Conservation (phyloP, 371 early-diverging fungal genomes). For the Lichtheimia corymbifera region DNA sequence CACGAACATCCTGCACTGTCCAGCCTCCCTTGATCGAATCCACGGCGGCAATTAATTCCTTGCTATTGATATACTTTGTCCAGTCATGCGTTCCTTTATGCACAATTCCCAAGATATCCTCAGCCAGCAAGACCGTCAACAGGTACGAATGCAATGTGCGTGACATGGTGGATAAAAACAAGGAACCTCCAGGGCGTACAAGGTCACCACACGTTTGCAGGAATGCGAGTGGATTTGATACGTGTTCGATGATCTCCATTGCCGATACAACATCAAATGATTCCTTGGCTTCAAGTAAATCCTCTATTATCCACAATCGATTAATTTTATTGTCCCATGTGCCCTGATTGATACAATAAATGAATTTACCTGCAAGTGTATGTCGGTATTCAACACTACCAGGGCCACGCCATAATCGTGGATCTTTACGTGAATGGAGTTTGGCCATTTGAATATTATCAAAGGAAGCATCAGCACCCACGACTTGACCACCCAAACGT, state of each 20-base stretch:
- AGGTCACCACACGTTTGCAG: slow-evolving; percentile 66
- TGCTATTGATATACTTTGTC: slow-evolving; percentile 73
- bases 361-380: slow-evolving; percentile 64
- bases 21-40: slow-evolving; percentile 41
- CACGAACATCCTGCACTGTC: slow-evolving; percentile 46
- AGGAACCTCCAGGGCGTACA: slow-evolving; percentile 65
- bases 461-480: slow-evolving; percentile 85
- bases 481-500: slow-evolving; percentile 79
- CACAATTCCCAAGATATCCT: slow-evolving; percentile 78
- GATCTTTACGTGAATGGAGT: slow-evolving; percentile 69
- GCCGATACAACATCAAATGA: slow-evolving; percentile 84
- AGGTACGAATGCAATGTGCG: slow-evolving; percentile 77
- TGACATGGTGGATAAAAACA: slow-evolving; percentile 91
- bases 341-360: too few species aligned
- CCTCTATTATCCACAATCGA: slow-evolving; percentile 37
- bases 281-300: slow-evolving; percentile 54
- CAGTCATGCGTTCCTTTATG: slow-evolving; percentile 89
- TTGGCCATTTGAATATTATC: slow-evolving; percentile 85
- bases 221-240: slow-evolving; percentile 74
- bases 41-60: slow-evolving; percentile 24
- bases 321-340: background rate
- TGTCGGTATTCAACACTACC: slow-evolving; percentile 66
- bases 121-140: slow-evolving; percentile 84
- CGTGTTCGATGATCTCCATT: slow-evolving; percentile 94
- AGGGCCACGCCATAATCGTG: slow-evolving; percentile 54